These are phyloP conservation scores for Leishmania tarentolae DNA, from an alignment of 208 protist species.

Conservation along the genomic window DNA sequence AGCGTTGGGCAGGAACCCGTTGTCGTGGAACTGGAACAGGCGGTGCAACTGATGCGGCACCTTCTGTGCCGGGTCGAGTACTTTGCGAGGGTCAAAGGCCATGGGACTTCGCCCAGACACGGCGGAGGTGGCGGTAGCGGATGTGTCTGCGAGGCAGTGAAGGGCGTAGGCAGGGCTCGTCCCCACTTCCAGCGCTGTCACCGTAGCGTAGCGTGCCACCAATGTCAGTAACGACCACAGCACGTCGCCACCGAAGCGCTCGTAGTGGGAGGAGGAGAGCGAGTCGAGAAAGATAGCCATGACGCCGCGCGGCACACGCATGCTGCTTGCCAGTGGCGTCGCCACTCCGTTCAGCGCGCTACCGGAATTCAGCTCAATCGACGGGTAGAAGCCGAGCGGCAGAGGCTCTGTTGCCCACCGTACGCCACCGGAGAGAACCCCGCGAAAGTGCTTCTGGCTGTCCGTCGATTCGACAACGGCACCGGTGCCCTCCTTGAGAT, in stretches of 20 bases:
- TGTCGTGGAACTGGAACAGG: slow-evolving; percentile 34
- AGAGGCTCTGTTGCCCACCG: slow-evolving; percentile 35
- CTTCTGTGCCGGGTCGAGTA: slow-evolving; percentile 26
- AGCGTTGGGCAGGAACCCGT: slow-evolving; percentile 25
- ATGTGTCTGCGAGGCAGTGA: background rate
- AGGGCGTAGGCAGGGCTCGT: slow-evolving; percentile 35
- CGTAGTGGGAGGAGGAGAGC: slow-evolving; percentile 24
- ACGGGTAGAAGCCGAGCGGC: slow-evolving; percentile 35
- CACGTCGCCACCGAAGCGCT: slow-evolving; percentile 32
- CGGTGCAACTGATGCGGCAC: slow-evolving; percentile 21
- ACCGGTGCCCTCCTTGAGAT: slow-evolving; percentile 39
- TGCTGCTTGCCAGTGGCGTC: slow-evolving; percentile 20
- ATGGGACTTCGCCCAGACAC: background rate
- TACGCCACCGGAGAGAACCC: slow-evolving; percentile 15
- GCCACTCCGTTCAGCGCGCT: slow-evolving; percentile 17
- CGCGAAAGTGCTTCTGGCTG: slow-evolving; percentile 19
- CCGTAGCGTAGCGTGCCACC: slow-evolving; percentile 21
- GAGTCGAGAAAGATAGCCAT: slow-evolving; percentile 30
- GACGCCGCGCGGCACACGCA: slow-evolving; percentile 14
- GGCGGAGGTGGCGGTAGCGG: background rate
- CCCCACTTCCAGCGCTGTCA: slow-evolving; percentile 32
- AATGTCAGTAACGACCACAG: slow-evolving; percentile 27
- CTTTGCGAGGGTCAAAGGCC: slow-evolving; percentile 31
- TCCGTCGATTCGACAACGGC: slow-evolving; percentile 26
- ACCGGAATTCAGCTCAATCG: slow-evolving; percentile 33